Conservation (phyloP, 768 basidiomycete genomes). For the Lyophyllum semitale region DNA sequence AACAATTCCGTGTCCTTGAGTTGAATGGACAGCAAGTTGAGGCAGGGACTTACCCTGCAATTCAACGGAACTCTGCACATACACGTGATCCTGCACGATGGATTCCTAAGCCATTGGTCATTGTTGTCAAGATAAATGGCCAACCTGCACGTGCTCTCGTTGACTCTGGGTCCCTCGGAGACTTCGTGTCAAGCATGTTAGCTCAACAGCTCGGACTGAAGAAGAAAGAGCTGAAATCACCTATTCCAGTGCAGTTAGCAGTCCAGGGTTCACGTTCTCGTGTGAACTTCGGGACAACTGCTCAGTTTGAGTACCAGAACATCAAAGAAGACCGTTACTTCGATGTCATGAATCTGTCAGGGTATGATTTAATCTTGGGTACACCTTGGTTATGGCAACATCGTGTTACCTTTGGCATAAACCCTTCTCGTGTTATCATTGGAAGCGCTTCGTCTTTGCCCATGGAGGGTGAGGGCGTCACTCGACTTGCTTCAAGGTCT, state of each 20-base stretch:
- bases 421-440: neutral
- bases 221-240: slow-evolving; percentile 26
- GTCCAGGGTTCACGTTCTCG: slow-evolving; percentile 39
- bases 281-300: slow-evolving; percentile 28
- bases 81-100: slow-evolving; percentile 13
- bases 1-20: neutral
- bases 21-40: too few relatives aligned
- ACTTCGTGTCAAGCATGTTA: slow-evolving; percentile 38
- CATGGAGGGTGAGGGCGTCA: neutral
- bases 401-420: neutral
- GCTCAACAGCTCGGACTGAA: slow-evolving; percentile 35
- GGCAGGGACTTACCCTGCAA: neutral
- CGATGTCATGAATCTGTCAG: slow-evolving; percentile 7
- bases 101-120: slow-evolving; percentile 33
- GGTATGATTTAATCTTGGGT: slow-evolving; percentile 5
- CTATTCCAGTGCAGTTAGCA: slow-evolving; percentile 37
- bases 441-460: neutral
- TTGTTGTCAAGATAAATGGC: slow-evolving; percentile 33
- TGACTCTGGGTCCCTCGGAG: slow-evolving; percentile 38
- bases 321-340: slow-evolving; percentile 26
- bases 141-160: slow-evolving; percentile 33
- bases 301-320: slow-evolving; percentile 32
- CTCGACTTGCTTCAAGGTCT: neutral
- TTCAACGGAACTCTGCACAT: neutral
- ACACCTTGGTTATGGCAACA: slow-evolving; percentile 3